These are phyloP conservation scores for Vachellia pachyceras DNA, from an alignment of 306 rosid genomes.

Conservation along the genomic window DNA sequence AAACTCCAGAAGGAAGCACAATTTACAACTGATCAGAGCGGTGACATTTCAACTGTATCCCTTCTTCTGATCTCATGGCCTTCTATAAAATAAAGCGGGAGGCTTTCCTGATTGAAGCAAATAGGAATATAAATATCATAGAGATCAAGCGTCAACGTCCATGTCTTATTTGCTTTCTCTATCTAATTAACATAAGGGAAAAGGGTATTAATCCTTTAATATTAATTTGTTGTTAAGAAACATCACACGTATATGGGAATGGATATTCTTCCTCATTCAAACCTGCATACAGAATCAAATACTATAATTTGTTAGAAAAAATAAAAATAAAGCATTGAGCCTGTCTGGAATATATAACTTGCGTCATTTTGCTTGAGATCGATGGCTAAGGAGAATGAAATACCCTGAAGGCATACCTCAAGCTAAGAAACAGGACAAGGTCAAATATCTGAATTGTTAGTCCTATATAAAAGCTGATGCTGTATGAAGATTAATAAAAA, in stretches of 20 bases:
- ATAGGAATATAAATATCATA: conserved; percentile 23
- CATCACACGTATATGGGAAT: not conserved
- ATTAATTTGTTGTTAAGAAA: not conserved
- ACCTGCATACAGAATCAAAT: not conserved
- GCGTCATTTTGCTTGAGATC: conserved; percentile 26
- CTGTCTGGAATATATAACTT: conserved; percentile 24
- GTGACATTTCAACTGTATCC: conserved; percentile 59
- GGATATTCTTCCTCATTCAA: not conserved
- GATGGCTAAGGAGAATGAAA: conserved; percentile 26
- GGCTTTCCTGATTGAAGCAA: conserved; percentile 27
- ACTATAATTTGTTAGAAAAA: too few species aligned
- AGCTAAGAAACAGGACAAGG: conserved; percentile 23
- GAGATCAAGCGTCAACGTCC: conserved; percentile 27
- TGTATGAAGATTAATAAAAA: conserved; percentile 42
- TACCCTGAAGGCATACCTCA: conserved; percentile 30
- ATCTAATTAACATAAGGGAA: conserved; percentile 15
- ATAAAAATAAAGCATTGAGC: not conserved
- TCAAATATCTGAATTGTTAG: conserved; percentile 36
- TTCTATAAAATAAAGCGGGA: conserved; percentile 26
- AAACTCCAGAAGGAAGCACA: conserved; percentile 34
- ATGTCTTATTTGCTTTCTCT: conserved; percentile 31
- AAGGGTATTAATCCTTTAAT: not conserved
- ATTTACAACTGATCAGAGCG: conserved; percentile 38
- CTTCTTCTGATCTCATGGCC: conserved; percentile 24
- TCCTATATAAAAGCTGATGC: conserved; percentile 41